phyloP scores from a whole-genome alignment of 208 protist species.

The Phytomonas sp. region DNA sequence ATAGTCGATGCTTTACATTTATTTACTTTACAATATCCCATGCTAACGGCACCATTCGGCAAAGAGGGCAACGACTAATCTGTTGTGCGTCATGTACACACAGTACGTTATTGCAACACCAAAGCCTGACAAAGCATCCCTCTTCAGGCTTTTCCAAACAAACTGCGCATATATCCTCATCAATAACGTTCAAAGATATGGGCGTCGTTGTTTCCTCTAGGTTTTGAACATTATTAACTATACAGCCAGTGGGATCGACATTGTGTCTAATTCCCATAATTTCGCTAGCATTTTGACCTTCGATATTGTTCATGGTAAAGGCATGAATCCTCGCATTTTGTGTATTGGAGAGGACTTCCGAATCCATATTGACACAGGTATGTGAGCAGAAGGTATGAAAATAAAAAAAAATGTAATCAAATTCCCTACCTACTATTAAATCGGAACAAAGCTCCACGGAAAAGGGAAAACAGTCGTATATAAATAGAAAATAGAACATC shows the following conservation, averaged over 20 bases:
- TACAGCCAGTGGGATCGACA: background rate
- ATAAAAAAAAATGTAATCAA: background rate
- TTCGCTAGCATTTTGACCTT: background rate
- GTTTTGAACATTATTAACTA: slow-evolving; percentile 1
- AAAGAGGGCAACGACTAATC: slow-evolving; percentile 76
- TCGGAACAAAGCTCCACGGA: background rate
- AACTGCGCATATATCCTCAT: slow-evolving; percentile 77
- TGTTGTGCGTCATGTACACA: slow-evolving; percentile 74
- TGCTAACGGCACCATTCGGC: slow-evolving; percentile 63
- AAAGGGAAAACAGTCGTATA: background rate
- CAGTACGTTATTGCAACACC: slow-evolving; percentile 79
- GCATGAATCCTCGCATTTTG: background rate
- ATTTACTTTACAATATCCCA: slow-evolving; percentile 68
- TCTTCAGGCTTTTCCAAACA: slow-evolving; percentile 58
- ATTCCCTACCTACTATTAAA: background rate
- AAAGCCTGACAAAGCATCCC: slow-evolving; percentile 58
- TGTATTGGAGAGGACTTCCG: background rate
- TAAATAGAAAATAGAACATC: background rate
- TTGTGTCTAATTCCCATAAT: slow-evolving; percentile 1
- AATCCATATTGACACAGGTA: background rate
- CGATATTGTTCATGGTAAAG: background rate
- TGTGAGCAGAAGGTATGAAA: background rate
- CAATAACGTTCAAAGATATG: slow-evolving; percentile 10
- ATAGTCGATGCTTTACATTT: slow-evolving; percentile 6
- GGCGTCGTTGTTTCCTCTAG: background rate